Base-by-base conservation (phyloP, 164 flowering plant genomes). In the Macadamia tetraphylla region DNA sequence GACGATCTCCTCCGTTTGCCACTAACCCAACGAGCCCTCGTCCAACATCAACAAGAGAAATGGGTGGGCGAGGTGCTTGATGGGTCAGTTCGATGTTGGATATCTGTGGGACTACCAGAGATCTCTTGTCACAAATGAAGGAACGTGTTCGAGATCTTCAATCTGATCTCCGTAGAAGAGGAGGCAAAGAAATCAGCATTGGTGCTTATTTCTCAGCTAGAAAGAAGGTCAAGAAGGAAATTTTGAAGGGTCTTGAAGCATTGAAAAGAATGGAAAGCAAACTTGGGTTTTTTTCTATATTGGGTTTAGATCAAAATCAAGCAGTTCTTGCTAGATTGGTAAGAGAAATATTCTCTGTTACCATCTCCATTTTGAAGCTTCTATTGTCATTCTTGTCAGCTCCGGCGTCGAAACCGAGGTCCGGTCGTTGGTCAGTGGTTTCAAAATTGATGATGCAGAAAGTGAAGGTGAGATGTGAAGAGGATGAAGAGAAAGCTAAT, bases 371-470 rank as follows among this genome's bases (percentile, higher is more conserved):
- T 51, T 63, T 75, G 5, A 44, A 29, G 29, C 67, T 64, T 1
- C 63, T 75, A 42, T 11, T 72, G 40, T 30, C 65, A 57, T 75
- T 57, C 59, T 9, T 78, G 18, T 72, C 67, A 1, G 29, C 23
- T 58, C 70, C 76, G 0, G 12, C 1, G 51, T 46, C 9, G 12
- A 68, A 53, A 29, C 60, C 66, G 29, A 70, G 62, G 29, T 32
- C 62, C 11, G 17, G 60, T 7, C n/a, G 74, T 4, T 74, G 80
- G 80, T 73, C 75, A n/a, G 10, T 77, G 73, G 40, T 74, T 42
- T 68, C 73, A 1, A 74, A 71, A 56, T 32, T 74, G 68, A 66
- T 77, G 53, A 69, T 77, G 53, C 46, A 57, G 0, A 57, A 7
- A 46, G 51, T 8, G 51, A 1, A 2, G 12, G 51, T 46, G 12